Evolutionary conservation across 805 yeast species (phyloP).

Genomic region (Lipomyces japonicus): DNA sequence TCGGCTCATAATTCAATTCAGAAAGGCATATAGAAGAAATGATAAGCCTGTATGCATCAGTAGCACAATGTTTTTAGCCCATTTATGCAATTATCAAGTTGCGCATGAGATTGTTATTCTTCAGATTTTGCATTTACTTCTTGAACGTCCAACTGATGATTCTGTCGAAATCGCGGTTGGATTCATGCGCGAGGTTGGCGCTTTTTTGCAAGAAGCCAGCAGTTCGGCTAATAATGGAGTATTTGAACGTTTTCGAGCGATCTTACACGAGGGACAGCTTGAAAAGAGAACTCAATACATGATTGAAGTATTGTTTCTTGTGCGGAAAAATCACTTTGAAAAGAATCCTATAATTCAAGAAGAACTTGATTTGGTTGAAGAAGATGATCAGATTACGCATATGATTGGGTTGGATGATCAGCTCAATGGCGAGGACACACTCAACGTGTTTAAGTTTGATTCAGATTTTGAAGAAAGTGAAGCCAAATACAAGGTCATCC

Average conservation of each 20-base stretch:
- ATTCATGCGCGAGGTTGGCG: constrained; percentile 54
- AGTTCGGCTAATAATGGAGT: constrained; percentile 47
- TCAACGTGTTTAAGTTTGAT: constrained; percentile 54
- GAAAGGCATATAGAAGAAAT: constrained; percentile 48
- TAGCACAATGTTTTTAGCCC: constrained; percentile 52
- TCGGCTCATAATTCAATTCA: constrained; percentile 57
- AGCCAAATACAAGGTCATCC: constrained; percentile 44
- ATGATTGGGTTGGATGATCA: constrained; percentile 52
- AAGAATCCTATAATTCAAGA: constrained; percentile 42
- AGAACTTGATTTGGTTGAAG: constrained; percentile 58
- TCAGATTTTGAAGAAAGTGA: constrained; percentile 51
- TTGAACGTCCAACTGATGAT: constrained; percentile 50
- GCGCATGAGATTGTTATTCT: constrained; percentile 51
- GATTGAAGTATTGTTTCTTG: constrained; percentile 51
- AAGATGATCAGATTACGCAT: constrained; percentile 58
- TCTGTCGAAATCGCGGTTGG: constrained; percentile 54
- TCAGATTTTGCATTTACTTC: constrained; percentile 50
- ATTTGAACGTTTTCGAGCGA: constrained; percentile 56
- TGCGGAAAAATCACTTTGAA: constrained; percentile 46
- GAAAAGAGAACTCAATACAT: constrained; percentile 44
- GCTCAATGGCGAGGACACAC: constrained; percentile 44
- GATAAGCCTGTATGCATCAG: constrained; percentile 46
- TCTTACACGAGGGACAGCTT: constrained; percentile 55
- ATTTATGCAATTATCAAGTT: constrained; percentile 61
- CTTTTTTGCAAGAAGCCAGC: constrained; percentile 44